A percentile compares a stretch with the other conserved stretches of the same genome.
phyloP scores from a whole-genome alignment of 441 rosid species.

The Metrosideros polymorpha region DNA sequence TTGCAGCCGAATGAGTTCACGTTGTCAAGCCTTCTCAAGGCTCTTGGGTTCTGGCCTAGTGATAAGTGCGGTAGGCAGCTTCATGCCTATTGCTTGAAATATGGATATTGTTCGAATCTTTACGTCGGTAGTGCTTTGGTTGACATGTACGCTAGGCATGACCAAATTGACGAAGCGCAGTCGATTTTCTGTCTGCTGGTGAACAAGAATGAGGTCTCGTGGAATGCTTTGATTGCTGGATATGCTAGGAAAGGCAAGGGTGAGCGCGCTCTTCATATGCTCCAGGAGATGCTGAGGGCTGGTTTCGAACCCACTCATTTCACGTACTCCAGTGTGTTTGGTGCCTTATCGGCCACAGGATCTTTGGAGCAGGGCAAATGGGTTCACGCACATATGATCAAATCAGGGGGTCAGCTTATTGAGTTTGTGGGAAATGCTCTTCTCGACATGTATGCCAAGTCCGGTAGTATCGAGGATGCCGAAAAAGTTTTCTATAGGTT shows the following conservation, averaged over 20 bases:
- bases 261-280: slow-evolving; percentile 12
- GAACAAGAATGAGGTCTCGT: slow-evolving; percentile 29
- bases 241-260: slow-evolving; percentile 25
- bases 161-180: slow-evolving; percentile 20
- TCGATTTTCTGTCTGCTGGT: slow-evolving; percentile 7
- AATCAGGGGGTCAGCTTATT: slow-evolving; percentile 24
- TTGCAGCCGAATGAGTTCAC: slow-evolving; percentile 35
- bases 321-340: slow-evolving; percentile 25
- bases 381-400: slow-evolving; percentile 29
- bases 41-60: slow-evolving; percentile 14
- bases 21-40: slow-evolving; percentile 33
- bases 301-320: slow-evolving; percentile 21
- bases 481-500: slow-evolving; percentile 22
- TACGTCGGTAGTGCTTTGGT: slow-evolving; percentile 36
- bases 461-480: slow-evolving; percentile 29
- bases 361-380: slow-evolving; percentile 35
- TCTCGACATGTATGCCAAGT: slow-evolving; percentile 34
- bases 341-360: slow-evolving; percentile 20
- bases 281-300: slow-evolving; percentile 19
- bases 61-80: slow-evolving; percentile 26
- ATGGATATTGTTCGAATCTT: slow-evolving; percentile 26
- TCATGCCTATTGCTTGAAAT: slow-evolving; percentile 31
- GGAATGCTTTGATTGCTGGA: slow-evolving; percentile 38
- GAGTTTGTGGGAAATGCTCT: slow-evolving; percentile 29
- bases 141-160: slow-evolving; percentile 34